phyloP scores from a whole-genome alignment of 768 basidiomycete species.

The Podaxis rugospora region DNA sequence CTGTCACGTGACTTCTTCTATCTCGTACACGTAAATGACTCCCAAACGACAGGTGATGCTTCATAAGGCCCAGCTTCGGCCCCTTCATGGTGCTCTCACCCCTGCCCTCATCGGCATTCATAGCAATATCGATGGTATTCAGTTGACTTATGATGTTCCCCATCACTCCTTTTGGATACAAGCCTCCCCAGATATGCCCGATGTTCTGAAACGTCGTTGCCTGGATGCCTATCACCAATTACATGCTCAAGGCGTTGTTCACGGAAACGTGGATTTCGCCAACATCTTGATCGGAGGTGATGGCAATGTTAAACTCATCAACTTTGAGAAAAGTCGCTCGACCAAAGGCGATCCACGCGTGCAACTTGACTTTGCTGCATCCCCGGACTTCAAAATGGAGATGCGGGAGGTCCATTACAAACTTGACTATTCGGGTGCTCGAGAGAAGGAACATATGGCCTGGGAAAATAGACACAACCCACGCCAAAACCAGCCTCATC shows the following conservation, averaged over 20 bases:
- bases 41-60: constrained; percentile 52
- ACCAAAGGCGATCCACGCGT: constrained; percentile 23
- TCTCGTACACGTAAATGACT: neutral
- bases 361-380: constrained; percentile 30
- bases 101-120: constrained; percentile 51
- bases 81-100: constrained; percentile 49
- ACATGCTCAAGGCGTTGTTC: constrained; percentile 43
- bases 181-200: constrained; percentile 54
- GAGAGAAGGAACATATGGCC: constrained; percentile 16
- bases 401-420: constrained; percentile 54
- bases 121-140: constrained; percentile 31
- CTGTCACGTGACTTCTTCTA: neutral
- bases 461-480: neutral
- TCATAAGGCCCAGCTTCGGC: constrained; percentile 44
- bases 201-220: constrained; percentile 45
- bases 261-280: constrained; percentile 42
- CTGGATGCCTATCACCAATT: constrained; percentile 46
- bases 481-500: neutral
- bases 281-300: constrained; percentile 55
- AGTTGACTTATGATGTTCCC: constrained; percentile 49
- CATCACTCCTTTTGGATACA: constrained; percentile 60
- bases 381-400: constrained; percentile 41
- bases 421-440: constrained; percentile 35
- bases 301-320: constrained; percentile 47
- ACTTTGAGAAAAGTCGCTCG: constrained; percentile 43